Evolutionary conservation across 225 moss, liverwort and hornwort species (phyloP), one percentile per base, ranked within the genome.

Genomic region (Thuidium tamariscinum): DNA sequence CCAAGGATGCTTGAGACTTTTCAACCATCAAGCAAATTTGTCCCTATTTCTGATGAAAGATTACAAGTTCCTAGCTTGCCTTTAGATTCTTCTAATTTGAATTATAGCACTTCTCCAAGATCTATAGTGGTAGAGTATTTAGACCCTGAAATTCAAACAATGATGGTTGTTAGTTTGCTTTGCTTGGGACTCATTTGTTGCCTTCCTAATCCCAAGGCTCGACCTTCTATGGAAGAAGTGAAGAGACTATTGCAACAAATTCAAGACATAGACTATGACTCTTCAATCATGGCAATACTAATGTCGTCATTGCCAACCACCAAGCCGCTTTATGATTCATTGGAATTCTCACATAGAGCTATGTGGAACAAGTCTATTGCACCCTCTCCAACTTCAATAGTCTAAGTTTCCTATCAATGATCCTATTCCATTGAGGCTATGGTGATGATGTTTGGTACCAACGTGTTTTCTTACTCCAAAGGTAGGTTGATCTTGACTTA

Each of bases 381-480:
- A 67, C 67, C 37, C 22, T 67, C 7, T 67, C 22, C 67, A 37
- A 22, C 21, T 67, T 42, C 8, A 70, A 4, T 42, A 1, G 15
- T 70, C 2, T 41, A 69, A 41, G 8, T 8, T 41, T 69, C 9
- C 6, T 41, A 15, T 41, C 8, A 41, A 41, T 26, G 42, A 70
- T 70, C 2, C 3, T 42, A 8, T 1, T 42, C 2, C 4, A 5
- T 5, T 2, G 26, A 41, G 15, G 26, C 8, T 1, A 42, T 62
- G 8, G 15, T 16, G 8, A 26, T 5, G 4, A 5, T 26, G 13
- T 41, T 5, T 70, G 0, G 9, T 1, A 26, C 26, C 15, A 42
- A 16, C 2, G 0, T 0, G 0, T 42, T 44, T 2, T 44, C 16
- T 41, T 16, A 27, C 2, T 29, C 0, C 2, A 44, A 27, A 10